Evolutionary conservation across 257 asterid species (phyloP), one percentile per base, ranked within the genome.

Genomic region (Forsythia viridissima): DNA sequence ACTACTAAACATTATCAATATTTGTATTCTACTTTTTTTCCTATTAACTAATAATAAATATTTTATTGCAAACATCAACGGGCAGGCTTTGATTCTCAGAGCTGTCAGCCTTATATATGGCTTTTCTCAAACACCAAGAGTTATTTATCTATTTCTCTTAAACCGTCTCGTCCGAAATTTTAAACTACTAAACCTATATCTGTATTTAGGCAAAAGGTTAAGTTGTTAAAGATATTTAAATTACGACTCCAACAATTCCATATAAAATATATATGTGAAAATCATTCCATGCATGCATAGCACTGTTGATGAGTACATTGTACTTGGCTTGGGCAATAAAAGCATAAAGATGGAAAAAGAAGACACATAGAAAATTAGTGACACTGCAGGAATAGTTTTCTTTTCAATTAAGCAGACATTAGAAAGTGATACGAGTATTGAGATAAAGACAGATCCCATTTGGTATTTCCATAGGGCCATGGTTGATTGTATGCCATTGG

Each of bases 371-470:
- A 79, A 77, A 57, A 48, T 41, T 74, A 76, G 82, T 83, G 85
- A 87, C 69, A 80, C 21, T 43, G 70, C 38, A 20, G 83, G 81
- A 74, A 74, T 84, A 74, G 82, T 79, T 83, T 82, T 73, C 83
- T 81, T 81, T 61, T 67, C 67, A 74, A 74, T 41, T 71, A 76
- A 80, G 85, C 81, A 82, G 82, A 72, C 90, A 76, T 68, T 63
- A 21, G 91, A 89, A 85, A 89, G 84, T 68, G 93, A 89, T 74
- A 2, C 82, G 81, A 85, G 87, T 75, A 82, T 21, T 67, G 81
- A 37, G 88, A 84, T 76, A 77, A 55, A 30, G 86, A 82, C 83
- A 80, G 73, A 82, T 76, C 86, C 89, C 89, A 84, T 78, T 82
- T 71, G 79, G 80, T 83, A 72, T 80, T 75, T 77, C 72, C 52